A percentile compares a stretch with the other conserved stretches of the same genome.
These are phyloP conservation scores for Toxicodendron radicans DNA, from an alignment of 345 rosid species.

Conservation along the genomic window DNA sequence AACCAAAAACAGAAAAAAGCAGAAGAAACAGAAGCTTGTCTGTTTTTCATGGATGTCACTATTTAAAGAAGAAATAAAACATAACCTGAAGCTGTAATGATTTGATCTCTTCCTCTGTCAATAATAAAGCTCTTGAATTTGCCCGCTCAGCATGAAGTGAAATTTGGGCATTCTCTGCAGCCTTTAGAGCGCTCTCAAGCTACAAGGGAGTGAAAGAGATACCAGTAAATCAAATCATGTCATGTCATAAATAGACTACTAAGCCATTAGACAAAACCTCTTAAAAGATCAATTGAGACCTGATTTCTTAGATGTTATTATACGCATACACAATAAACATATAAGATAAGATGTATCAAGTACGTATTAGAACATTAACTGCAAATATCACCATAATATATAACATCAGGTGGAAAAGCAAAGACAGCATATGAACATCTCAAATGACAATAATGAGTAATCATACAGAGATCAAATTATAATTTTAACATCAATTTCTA, in stretches of 20 bases:
- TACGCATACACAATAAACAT: too few relatives aligned
- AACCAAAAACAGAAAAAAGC: background rate
- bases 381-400: too few relatives aligned
- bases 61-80: conserved; percentile 12
- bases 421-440: too few relatives aligned
- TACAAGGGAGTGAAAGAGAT: conserved; percentile 25
- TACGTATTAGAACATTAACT: too few relatives aligned
- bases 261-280: too few relatives aligned
- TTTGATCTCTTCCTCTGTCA: conserved; percentile 88
- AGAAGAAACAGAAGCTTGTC: background rate
- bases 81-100: conserved; percentile 85
- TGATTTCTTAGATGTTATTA: background rate
- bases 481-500: too few relatives aligned
- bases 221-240: background rate
- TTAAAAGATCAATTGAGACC: background rate
- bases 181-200: conserved; percentile 87
- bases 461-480: too few relatives aligned
- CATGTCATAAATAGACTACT: background rate
- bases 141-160: conserved; percentile 77
- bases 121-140: conserved; percentile 67
- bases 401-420: too few relatives aligned
- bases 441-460: too few relatives aligned
- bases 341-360: too few relatives aligned
- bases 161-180: conserved; percentile 67
- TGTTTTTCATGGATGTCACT: conserved; percentile 3